Evolutionary conservation across 2,329 filamentous ascomycete genomes (phyloP), one percentile per base, ranked within the genome.

Genomic region (Penicillium occitanis): DNA sequence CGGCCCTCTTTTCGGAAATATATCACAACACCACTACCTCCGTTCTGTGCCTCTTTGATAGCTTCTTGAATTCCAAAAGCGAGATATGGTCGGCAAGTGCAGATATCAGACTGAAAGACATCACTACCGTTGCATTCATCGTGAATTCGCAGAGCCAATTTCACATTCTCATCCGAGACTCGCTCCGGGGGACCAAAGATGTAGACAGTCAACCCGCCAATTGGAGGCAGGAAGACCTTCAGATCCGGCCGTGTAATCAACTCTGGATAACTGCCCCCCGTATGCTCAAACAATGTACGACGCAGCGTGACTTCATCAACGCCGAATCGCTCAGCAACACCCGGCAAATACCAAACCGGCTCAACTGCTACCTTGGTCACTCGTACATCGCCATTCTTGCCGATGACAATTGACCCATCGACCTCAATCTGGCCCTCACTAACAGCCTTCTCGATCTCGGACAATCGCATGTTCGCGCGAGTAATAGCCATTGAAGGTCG

Each of bases 1-100:
- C 95, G 87, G 37, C 95, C 95, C 82, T 99, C 95, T 78, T 99
- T 99, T 71, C 95, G 89, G 87, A 98, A 99, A 78, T 99, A 99
- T 76, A 98, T 97, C 63, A 98, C 95, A 25, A 97, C 92, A 65
- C 94, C 94, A 72, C 90, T 94, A 58, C 94, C 94, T 63, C 94
- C 94, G 65, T 91, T 92, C 77, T 98, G 95, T 11, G 95, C 95
- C 80, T 98, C 93, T 75, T 96, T 97, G 71, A 99, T 94, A 13
- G 95, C 95, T 79, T 99, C 95, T 74, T 97, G 93, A 68, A 99
- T 96, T 68, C 95, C 95, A 76, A 96, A 98, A 74, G 96, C 96
- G 66, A 98, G 87, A 77, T 98, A 98, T 17, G 95, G 95, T 37
- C 80, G 76, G 65, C 94, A 98, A 11, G 95, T 98, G 81, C 95